A percentile compares a stretch with the other conserved stretches of the same genome.
Conservation (phyloP, 2,329 filamentous ascomycete species). For the Pezicula radicicola region DNA sequence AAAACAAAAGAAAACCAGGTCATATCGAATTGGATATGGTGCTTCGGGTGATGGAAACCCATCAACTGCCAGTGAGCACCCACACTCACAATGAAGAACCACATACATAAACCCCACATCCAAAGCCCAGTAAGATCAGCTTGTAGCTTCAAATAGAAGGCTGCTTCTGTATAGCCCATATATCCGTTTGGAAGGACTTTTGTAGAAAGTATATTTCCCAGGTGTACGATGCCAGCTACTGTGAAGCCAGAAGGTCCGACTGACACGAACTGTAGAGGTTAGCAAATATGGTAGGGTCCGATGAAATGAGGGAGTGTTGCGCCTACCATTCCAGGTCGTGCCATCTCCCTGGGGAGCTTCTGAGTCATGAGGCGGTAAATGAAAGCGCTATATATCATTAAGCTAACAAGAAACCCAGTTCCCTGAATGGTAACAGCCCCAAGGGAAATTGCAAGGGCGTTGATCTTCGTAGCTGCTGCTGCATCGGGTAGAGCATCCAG, state of each 20-base stretch:
- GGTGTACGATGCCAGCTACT: constrained; percentile 50
- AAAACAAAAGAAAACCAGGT: constrained; percentile 69
- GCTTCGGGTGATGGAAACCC: constrained; percentile 38
- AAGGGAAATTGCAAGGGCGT: constrained; percentile 44
- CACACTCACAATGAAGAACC: constrained; percentile 81
- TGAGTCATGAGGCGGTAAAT: constrained; percentile 87
- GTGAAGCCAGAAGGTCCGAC: constrained; percentile 68
- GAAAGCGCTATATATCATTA: constrained; percentile 83
- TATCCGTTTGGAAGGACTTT: constrained; percentile 42
- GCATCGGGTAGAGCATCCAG: constrained; percentile 31
- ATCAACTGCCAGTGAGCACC: constrained; percentile 71
- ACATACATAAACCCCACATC: constrained; percentile 80
- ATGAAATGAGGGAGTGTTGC: not conserved
- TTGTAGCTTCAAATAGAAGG: constrained; percentile 43
- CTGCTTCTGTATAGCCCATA: constrained; percentile 37
- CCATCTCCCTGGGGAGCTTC: constrained; percentile 72
- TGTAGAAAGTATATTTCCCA: constrained; percentile 15
- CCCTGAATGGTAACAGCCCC: constrained; percentile 50
- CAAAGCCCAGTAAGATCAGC: constrained; percentile 67
- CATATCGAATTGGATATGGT: constrained; percentile 72
- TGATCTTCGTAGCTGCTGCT: constrained; percentile 34
- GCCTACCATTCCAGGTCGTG: constrained; percentile 68
- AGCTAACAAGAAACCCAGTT: constrained; percentile 52
- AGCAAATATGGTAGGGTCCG: not conserved
- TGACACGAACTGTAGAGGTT: constrained; percentile 62